Conservation (phyloP, 2,329 filamentous ascomycete genomes). For the Cryphonectria nitschkei region DNA sequence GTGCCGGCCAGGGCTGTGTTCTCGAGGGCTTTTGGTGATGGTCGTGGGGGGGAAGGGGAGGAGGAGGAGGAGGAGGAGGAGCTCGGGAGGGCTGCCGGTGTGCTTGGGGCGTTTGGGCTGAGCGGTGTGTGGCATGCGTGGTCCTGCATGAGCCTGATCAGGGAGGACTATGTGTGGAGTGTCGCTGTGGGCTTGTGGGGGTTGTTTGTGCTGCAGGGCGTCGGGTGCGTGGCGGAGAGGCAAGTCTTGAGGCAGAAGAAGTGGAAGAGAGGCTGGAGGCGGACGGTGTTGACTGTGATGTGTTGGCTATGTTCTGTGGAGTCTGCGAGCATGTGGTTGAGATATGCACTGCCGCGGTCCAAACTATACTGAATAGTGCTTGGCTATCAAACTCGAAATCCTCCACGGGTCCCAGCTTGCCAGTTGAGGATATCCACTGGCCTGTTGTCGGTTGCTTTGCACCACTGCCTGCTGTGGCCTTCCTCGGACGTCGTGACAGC, state of each 20-base stretch:
- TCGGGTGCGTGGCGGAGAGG: constrained; percentile 18
- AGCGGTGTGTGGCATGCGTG: constrained; percentile 22
- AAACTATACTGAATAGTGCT: not conserved
- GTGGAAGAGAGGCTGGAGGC: not conserved
- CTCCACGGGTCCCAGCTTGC: not conserved
- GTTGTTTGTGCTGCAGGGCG: constrained; percentile 18
- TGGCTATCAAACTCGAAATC: too few species aligned
- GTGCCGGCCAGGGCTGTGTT: constrained; percentile 4
- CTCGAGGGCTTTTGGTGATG: not conserved
- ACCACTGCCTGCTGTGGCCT: not conserved
- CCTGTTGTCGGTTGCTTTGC: not conserved
- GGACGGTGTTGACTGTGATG: not conserved
- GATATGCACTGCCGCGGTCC: constrained; percentile 18
- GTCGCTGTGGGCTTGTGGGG: constrained; percentile 13
- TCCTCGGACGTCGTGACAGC: not conserved
- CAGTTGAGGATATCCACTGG: not conserved
- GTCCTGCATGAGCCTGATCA: constrained; percentile 1
- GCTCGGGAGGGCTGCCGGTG: constrained; percentile 9
- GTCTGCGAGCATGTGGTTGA: constrained; percentile 19
- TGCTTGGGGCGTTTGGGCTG: constrained; percentile 18
- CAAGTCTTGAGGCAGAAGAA: not conserved
- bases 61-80: not conserved
- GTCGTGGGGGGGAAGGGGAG: too few species aligned
- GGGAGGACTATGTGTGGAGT: constrained; percentile 11
- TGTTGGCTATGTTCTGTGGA: constrained; percentile 17